These are phyloP conservation scores for Fragaria vesca DNA, from an alignment of 306 rosid genomes.

Conservation along the genomic window DNA sequence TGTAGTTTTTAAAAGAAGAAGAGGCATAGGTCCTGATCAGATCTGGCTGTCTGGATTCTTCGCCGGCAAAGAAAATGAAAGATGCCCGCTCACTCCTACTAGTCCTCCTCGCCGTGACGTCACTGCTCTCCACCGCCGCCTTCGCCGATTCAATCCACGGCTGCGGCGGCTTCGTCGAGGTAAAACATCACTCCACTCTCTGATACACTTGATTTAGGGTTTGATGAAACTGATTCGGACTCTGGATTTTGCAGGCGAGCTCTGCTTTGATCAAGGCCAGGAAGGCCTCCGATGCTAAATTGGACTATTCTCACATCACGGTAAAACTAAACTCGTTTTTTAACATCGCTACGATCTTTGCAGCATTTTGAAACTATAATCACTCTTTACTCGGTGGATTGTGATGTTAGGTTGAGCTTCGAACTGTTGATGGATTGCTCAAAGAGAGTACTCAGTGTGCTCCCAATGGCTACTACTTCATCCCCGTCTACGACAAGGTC, in stretches of 20 bases:
- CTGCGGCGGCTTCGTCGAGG: constrained; percentile 77
- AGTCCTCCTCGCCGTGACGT: constrained; percentile 27
- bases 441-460: constrained; percentile 97
- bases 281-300: constrained; percentile 58
- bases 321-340: constrained; percentile 5
- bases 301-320: constrained; percentile 90
- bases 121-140: constrained; percentile 39
- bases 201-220: background rate
- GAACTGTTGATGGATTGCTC: constrained; percentile 82
- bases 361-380: background rate
- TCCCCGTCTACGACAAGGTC: constrained; percentile 99
- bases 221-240: background rate
- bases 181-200: constrained; percentile 13
- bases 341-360: background rate
- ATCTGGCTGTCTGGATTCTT: background rate
- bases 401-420: constrained; percentile 81
- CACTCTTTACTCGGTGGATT: background rate
- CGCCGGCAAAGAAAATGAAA: constrained; percentile 32
- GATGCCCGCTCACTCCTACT: constrained; percentile 16
- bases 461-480: constrained; percentile 97
- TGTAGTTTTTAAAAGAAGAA: background rate
- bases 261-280: constrained; percentile 73
- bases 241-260: constrained; percentile 53
- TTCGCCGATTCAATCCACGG: constrained; percentile 76
- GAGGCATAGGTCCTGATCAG: background rate